A percentile compares a stretch with the other conserved stretches of the same genome.
Conservation (phyloP, 1,139 yeast species). For the Suhomyces kunorum region DNA sequence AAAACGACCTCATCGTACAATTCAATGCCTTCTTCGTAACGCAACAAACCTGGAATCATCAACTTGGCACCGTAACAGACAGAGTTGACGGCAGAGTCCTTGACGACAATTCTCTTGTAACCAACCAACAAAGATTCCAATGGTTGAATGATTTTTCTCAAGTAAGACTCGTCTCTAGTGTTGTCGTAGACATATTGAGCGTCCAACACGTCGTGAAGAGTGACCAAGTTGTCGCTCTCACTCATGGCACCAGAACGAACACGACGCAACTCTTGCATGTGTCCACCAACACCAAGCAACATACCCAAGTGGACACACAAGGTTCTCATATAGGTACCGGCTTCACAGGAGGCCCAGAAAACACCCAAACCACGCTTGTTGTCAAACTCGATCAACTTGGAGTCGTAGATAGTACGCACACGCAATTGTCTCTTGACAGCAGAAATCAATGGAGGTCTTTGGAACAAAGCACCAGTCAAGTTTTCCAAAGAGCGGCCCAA, state of each 20-base stretch:
- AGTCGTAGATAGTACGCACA: conserved; percentile 96
- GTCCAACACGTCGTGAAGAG: conserved; percentile 94
- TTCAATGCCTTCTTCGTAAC: conserved; percentile 98
- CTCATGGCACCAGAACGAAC: conserved; percentile 96
- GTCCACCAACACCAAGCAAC: conserved; percentile 98
- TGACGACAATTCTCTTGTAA: conserved; percentile 95
- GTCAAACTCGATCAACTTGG: conserved; percentile 93
- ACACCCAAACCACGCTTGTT: conserved; percentile 96
- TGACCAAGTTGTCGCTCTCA: conserved; percentile 89
- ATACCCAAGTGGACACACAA: conserved; percentile 98
- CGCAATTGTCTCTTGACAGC: conserved; percentile 99
- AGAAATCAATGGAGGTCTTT: conserved; percentile 97
- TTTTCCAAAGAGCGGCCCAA: conserved; percentile 87
- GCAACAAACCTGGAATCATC: conserved; percentile 96
- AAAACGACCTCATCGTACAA: conserved; percentile 96
- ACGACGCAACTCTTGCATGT: conserved; percentile 99
- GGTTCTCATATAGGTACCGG: conserved; percentile 99
- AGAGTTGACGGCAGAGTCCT: conserved; percentile 97
- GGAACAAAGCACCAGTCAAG: conserved; percentile 97
- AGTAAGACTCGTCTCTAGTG: conserved; percentile 93
- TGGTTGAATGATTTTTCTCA: conserved; percentile 93
- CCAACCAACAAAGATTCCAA: conserved; percentile 91
- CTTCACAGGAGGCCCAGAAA: conserved; percentile 99
- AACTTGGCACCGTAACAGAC: conserved; percentile 98
- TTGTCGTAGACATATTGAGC: conserved; percentile 98